phyloP scores from a whole-genome alignment of 495 filamentous ascomycete species.

The Tuber calosporum region DNA sequence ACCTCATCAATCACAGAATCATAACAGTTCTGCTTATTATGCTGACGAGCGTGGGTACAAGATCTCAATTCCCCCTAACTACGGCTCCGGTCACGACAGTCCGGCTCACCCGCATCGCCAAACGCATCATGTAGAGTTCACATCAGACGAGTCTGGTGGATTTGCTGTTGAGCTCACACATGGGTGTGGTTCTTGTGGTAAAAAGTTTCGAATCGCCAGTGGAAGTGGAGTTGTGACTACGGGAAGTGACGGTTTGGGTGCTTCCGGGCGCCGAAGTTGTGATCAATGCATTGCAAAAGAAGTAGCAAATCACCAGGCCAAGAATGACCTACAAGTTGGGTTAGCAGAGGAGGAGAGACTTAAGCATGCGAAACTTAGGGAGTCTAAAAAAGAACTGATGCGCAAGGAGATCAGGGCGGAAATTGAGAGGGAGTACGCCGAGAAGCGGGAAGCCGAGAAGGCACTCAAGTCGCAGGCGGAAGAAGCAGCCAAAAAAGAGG shows the following conservation, averaged over 20 bases:
- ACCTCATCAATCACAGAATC: neutral
- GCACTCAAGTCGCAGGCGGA: constrained; percentile 14
- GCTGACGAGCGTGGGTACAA: constrained; percentile 23
- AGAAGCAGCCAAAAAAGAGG: constrained; percentile 12
- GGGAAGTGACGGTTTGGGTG: neutral
- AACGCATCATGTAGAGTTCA: constrained; percentile 28
- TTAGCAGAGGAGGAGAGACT: constrained; percentile 16
- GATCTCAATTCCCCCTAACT: constrained; percentile 19
- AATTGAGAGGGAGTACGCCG: constrained; percentile 20
- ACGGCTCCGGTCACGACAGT: neutral
- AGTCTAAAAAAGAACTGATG: constrained; percentile 35
- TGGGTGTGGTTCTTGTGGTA: constrained; percentile 21
- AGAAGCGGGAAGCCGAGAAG: constrained; percentile 13
- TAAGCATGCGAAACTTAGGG: constrained; percentile 24
- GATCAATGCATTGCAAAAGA: neutral
- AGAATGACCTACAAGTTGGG: neutral
- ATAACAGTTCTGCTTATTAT: constrained; percentile 17
- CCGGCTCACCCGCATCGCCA: constrained; percentile 13
- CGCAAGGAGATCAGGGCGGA: constrained; percentile 38
- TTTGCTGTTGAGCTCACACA: constrained; percentile 28
- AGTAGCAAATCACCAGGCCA: neutral
- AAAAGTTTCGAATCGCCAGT: constrained; percentile 18
- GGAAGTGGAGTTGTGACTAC: constrained; percentile 12
- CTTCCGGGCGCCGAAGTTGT: neutral
- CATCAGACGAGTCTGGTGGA: constrained; percentile 26